These are phyloP conservation scores for Rossbeevera mucosa DNA, from an alignment of 768 basidiomycete species.

Conservation along the genomic window DNA sequence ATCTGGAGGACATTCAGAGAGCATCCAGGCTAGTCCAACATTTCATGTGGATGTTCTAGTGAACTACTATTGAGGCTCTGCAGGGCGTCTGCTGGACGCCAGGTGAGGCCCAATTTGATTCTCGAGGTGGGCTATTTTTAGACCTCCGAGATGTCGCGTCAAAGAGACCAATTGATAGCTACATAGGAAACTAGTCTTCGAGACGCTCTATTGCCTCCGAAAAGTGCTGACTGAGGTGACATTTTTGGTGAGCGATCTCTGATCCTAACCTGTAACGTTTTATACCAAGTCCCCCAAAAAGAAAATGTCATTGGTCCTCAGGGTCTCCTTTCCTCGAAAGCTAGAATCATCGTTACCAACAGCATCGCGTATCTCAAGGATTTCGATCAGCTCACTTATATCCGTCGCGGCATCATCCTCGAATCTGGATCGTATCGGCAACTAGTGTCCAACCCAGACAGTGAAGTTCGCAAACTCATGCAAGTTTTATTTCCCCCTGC, in stretches of 20 bases:
- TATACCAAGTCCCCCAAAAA: slow-evolving; percentile 23
- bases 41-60: too few relatives aligned
- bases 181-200: too few relatives aligned
- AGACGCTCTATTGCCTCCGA: too few relatives aligned
- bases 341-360: slow-evolving; percentile 83
- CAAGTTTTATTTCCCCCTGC: slow-evolving; percentile 24
- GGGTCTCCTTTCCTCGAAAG: slow-evolving; percentile 78
- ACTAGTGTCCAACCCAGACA: slow-evolving; percentile 54
- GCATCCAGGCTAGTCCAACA: too few relatives aligned
- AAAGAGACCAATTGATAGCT: too few relatives aligned
- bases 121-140: too few relatives aligned
- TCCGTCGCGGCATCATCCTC: slow-evolving; percentile 78
- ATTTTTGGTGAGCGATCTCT: slow-evolving; percentile 54
- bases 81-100: too few relatives aligned
- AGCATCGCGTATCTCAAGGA: slow-evolving; percentile 77
- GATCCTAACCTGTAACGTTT: background rate
- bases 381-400: slow-evolving; percentile 69
- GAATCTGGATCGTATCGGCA: slow-evolving; percentile 66
- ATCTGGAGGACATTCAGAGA: too few relatives aligned
- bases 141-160: too few relatives aligned
- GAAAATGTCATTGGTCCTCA: slow-evolving; percentile 85
- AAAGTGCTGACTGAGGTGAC: slow-evolving; percentile 25
- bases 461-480: slow-evolving; percentile 74
- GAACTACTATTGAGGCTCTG: too few relatives aligned
- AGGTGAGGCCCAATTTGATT: too few relatives aligned